phyloP scores from a whole-genome alignment of 2,329 filamentous ascomycete species.

The Aureobasidium leucospermi region DNA sequence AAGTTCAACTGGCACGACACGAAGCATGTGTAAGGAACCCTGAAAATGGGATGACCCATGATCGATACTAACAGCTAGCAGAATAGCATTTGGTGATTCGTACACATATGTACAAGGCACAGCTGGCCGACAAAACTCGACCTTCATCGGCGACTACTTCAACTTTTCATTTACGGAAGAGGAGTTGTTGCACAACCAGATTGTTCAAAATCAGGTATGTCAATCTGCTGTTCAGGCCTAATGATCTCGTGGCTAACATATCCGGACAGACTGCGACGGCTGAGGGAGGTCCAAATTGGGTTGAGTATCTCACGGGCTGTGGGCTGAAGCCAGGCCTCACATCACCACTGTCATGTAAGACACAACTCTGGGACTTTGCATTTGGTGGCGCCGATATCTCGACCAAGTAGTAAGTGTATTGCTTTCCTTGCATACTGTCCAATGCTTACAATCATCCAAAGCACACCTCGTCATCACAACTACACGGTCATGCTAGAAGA shows the following conservation, averaged over 20 bases:
- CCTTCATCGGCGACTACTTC: slow-evolving; percentile 49
- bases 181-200: slow-evolving; percentile 40
- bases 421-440: not conserved
- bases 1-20: slow-evolving; percentile 16
- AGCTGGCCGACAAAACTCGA: slow-evolving; percentile 43
- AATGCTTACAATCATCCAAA: slow-evolving; percentile 24
- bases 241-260: not conserved
- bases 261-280: slow-evolving; percentile 36
- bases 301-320: slow-evolving; percentile 47
- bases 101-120: slow-evolving; percentile 50
- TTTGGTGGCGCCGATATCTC: slow-evolving; percentile 48
- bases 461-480: slow-evolving; percentile 28
- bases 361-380: slow-evolving; percentile 50
- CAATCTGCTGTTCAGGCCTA: not conserved
- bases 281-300: slow-evolving; percentile 49
- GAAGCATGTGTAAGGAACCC: slow-evolving; percentile 9
- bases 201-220: slow-evolving; percentile 41
- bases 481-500: slow-evolving; percentile 41
- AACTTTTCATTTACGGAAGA: slow-evolving; percentile 39
- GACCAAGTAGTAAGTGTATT: slow-evolving; percentile 28
- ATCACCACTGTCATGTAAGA: slow-evolving; percentile 37
- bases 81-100: slow-evolving; percentile 44
- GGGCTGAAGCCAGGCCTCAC: slow-evolving; percentile 39
- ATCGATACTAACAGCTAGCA: slow-evolving; percentile 14
- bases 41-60: not conserved